Base-by-base conservation (phyloP, 1,284 basidiomycete genomes). In the Hypsizygus ulmarius region DNA sequence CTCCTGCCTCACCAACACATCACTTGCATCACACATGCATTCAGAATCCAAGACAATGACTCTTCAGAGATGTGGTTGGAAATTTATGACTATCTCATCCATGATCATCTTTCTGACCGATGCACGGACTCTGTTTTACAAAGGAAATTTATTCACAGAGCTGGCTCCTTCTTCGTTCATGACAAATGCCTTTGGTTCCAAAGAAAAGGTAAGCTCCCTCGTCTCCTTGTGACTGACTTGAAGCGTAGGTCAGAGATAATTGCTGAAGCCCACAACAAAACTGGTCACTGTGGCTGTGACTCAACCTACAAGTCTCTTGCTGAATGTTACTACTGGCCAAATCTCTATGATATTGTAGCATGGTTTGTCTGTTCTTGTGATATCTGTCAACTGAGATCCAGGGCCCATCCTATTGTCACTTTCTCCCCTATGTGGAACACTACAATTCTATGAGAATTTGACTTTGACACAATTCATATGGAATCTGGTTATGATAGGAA, bases 401-500 rank as follows among this genome's bases (percentile, higher is more conserved):
- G 21, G 3, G 21, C 21, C 21, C 21, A 7, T 4, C 21, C 21
- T 7, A 7, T 0, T 67, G 27, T 61, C 7, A 56, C 59, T 0
- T 63, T 53, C 39, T 51, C 55, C 2, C 52, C 49, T n/a, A 57
- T 55, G 0, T 59, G 58, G 58, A 53, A 56, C 41, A 37, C 62
- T 0, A 52, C 59, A 0, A 47, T 64, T 3, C 55, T 64, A 30
- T 41, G 58, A 18, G 56, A 58, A 28, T 64, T 60, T 34, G 40
- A 61, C 32, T 42, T 64, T 29, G 59, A 68, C 47, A 59, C 54
- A 11, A 52, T 67, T 14, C 52, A 64, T 44, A 68, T 68, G 64
- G 55, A 45, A 2, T 32, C 8, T 0, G 62, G 60, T 0, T n/a
- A 40, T 7, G 48, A 54, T 1, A 59, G 59, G 1, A 39, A 54